Conservation (phyloP, 192 early-diverging fungal species). For the Backusella parvicylindrica region DNA sequence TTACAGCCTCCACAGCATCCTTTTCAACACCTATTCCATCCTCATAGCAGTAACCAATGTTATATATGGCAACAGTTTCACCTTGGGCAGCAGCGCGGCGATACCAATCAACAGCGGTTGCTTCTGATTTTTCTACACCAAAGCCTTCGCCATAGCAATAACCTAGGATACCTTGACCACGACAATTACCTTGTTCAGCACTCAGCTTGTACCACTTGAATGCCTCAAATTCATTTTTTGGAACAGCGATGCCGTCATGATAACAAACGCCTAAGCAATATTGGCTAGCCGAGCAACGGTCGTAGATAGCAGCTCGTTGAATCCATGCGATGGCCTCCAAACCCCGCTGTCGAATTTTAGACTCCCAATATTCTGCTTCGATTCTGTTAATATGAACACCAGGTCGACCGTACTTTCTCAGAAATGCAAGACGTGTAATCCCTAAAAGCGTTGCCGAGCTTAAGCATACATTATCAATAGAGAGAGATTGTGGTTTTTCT, state of each 20-base stretch:
- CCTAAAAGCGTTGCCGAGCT: conserved; percentile 54
- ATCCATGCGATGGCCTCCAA: conserved; percentile 62
- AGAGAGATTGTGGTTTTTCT: background rate
- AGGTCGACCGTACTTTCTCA: conserved; percentile 79
- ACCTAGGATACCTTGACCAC: conserved; percentile 66
- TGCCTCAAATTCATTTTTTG: conserved; percentile 60
- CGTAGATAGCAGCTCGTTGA: conserved; percentile 49
- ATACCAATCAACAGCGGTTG: conserved; percentile 62
- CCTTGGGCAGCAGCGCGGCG: conserved; percentile 49
- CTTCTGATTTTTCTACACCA: conserved; percentile 63
- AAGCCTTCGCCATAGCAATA: conserved; percentile 79
- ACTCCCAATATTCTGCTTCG: conserved; percentile 78
- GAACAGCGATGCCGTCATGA: conserved; percentile 73
- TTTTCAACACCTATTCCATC: conserved; percentile 55
- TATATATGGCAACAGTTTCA: conserved; percentile 52
- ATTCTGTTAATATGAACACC: conserved; percentile 71
- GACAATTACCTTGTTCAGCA: conserved; percentile 59
- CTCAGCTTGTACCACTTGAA: conserved; percentile 69
- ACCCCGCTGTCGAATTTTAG: conserved; percentile 57
- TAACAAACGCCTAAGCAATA: conserved; percentile 76
- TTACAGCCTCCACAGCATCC: conserved; percentile 46
- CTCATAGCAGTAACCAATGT: conserved; percentile 58
- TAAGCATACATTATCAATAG: background rate
- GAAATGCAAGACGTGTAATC: conserved; percentile 62
- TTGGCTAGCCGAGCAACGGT: conserved; percentile 53